These are phyloP conservation scores for Metarhizium robertsii DNA, from an alignment of 2,329 filamentous ascomycete species.

Conservation along the genomic window DNA sequence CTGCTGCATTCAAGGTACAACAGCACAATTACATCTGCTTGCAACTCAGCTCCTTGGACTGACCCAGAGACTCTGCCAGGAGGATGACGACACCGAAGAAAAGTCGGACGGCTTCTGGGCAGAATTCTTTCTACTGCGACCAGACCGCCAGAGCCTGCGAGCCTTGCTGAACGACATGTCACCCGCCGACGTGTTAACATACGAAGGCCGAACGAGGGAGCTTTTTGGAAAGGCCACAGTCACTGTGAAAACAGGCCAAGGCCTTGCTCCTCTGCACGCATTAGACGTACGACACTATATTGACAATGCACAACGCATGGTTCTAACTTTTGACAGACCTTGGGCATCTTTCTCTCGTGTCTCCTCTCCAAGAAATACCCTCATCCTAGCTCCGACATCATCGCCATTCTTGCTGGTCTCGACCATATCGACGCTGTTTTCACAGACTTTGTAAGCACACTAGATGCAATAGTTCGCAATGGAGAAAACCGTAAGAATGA, in stretches of 20 bases:
- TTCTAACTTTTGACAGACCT: constrained; percentile 50
- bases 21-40: constrained; percentile 1
- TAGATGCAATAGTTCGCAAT: constrained; percentile 76
- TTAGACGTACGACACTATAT: constrained; percentile 60
- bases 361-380: constrained; percentile 85
- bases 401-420: constrained; percentile 78
- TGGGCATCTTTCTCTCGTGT: constrained; percentile 77
- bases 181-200: constrained; percentile 64
- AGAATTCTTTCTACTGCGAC: constrained; percentile 86
- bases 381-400: constrained; percentile 91
- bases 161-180: constrained; percentile 59
- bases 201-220: constrained; percentile 69
- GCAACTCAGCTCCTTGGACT: constrained; percentile 16
- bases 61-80: constrained; percentile 15
- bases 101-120: constrained; percentile 89
- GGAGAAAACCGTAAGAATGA: constrained; percentile 56
- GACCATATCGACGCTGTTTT: constrained; percentile 82
- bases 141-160: constrained; percentile 62
- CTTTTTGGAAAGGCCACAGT: constrained; percentile 67
- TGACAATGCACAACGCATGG: background rate
- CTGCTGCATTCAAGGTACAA: constrained; percentile 16
- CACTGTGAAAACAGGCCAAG: constrained; percentile 52
- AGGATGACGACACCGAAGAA: constrained; percentile 58
- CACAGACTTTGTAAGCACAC: constrained; percentile 72
- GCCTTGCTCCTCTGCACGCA: constrained; percentile 64